Base-by-base conservation (phyloP, 352 stramenopile genomes). In the Phytopythium sindhum region DNA sequence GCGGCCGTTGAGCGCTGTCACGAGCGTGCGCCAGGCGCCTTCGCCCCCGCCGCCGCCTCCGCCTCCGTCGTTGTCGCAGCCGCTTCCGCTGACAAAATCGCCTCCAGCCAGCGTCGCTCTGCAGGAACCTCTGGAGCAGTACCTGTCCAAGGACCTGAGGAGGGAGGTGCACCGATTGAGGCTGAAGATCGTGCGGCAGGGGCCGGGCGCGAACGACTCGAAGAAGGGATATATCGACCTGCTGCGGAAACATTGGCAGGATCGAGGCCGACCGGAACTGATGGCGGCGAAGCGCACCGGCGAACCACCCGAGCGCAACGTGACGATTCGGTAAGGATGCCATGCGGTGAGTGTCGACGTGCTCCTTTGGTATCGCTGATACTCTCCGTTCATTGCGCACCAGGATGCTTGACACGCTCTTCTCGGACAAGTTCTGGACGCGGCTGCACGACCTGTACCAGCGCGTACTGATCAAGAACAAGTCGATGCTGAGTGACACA, bases 211-310 rank as follows among this genome's bases (percentile, higher is more conserved):
- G 26, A 84, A 80, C 47, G 70, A 79, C 50, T 66, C 75, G 61
- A 84, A 81, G 56, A 50, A 47, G 4, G 73, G 75, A 15, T 78
- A 80, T 63, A 77, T 84, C 2, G 62, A 57, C 33, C 67, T 84
- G 26, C 56, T 84, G 21, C 75, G 73, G 12, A 47, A 28, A 24
- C 17, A 73, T 37, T 51, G 47, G 3, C 28, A 50, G 11, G 24
- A 33, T 10, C 8, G 5, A 33, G 41, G 17, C 9, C 37, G 11
- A 0, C 7, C n/a, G 11, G 9, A 42, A 2, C 35, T 15, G 8
- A 23, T 8, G 10, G n/a, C 1, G 6, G 4, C 2, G 44, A 26
- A 15, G 14, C 19, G 41, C 15, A 15, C 39, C 52, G 8, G 5
- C 28, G 11, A 17, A 11, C 35, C 41, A 2, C 24, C 39, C 37